phyloP scores from a whole-genome alignment of 768 basidiomycete genomes.

The Hericium coralloides region DNA sequence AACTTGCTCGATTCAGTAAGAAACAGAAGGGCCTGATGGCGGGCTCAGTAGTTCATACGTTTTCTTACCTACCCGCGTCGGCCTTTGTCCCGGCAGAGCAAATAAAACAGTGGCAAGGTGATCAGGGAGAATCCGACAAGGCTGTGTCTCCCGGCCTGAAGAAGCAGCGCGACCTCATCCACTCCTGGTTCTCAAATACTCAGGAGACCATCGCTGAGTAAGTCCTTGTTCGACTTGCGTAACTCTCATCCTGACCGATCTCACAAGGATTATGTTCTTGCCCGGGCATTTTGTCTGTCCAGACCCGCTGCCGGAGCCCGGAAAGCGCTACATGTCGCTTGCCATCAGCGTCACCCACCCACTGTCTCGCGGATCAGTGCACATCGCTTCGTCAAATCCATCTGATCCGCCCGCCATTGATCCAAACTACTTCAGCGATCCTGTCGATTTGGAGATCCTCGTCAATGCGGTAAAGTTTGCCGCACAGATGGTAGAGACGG shows the following conservation, averaged over 20 bases:
- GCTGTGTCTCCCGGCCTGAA: background rate
- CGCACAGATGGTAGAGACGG: background rate
- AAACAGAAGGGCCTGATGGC: background rate
- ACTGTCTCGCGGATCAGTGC: conserved; percentile 37
- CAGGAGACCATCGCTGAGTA: background rate
- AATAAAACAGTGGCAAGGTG: background rate
- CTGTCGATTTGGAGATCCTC: background rate
- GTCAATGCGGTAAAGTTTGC: background rate
- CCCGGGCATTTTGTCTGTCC: conserved; percentile 23
- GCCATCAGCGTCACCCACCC: conserved; percentile 32
- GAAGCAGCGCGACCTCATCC: conserved; percentile 1
- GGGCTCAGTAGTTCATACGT: background rate
- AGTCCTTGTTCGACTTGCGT: background rate
- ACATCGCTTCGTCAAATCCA: conserved; percentile 32
- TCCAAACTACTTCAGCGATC: conserved; percentile 28
- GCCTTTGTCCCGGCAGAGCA: background rate
- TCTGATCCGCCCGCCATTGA: conserved; percentile 36
- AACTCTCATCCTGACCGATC: no score
- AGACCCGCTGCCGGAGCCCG: conserved; percentile 18
- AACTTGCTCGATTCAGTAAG: background rate
- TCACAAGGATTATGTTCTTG: background rate
- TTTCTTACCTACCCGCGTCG: background rate
- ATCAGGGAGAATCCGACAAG: background rate
- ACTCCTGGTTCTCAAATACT: background rate
- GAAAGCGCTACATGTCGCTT: conserved; percentile 27